phyloP scores from a whole-genome alignment of 129 eudicot genomes.

The Artemisia tridentata region DNA sequence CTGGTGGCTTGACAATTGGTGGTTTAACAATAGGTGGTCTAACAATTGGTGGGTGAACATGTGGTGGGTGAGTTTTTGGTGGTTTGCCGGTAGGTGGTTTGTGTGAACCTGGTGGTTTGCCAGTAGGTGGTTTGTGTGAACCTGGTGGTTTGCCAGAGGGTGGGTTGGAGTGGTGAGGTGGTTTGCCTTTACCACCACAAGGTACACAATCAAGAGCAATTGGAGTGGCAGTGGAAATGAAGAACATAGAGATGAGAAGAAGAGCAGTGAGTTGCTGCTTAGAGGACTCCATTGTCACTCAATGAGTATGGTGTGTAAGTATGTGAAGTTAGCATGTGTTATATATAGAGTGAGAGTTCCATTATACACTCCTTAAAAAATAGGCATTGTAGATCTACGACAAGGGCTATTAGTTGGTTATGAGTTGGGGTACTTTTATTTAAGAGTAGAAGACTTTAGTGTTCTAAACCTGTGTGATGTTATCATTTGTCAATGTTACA shows the following conservation, averaged over 20 bases:
- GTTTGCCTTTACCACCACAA: constrained; percentile 31
- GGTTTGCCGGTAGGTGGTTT: constrained; percentile 16
- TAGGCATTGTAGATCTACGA: background rate
- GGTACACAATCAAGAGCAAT: constrained; percentile 59
- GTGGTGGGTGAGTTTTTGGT: constrained; percentile 11
- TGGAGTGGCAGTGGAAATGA: constrained; percentile 55
- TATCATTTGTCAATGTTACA: no score
- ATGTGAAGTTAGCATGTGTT: constrained; percentile 21
- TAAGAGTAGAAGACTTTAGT: no score
- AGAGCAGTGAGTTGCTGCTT: constrained; percentile 60
- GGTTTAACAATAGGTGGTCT: constrained; percentile 24
- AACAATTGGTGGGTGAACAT: background rate
- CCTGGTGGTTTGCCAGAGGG: constrained; percentile 22
- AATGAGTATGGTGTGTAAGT: constrained; percentile 13
- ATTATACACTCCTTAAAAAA: background rate
- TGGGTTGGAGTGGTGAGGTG: constrained; percentile 17
- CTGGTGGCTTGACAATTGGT: constrained; percentile 24
- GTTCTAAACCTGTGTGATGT: no score
- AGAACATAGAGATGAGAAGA: constrained; percentile 66
- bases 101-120: constrained; percentile 21
- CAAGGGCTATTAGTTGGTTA: no score
- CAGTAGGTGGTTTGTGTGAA: background rate
- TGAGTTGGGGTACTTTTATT: no score
- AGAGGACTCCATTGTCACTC: constrained; percentile 40
- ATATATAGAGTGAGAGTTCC: constrained; percentile 28